Percentiles rank a stretch among this genome's conserved stretches.
phyloP scores from a whole-genome alignment of 495 filamentous ascomycete genomes.

The Hypoxylon fragiforme region DNA sequence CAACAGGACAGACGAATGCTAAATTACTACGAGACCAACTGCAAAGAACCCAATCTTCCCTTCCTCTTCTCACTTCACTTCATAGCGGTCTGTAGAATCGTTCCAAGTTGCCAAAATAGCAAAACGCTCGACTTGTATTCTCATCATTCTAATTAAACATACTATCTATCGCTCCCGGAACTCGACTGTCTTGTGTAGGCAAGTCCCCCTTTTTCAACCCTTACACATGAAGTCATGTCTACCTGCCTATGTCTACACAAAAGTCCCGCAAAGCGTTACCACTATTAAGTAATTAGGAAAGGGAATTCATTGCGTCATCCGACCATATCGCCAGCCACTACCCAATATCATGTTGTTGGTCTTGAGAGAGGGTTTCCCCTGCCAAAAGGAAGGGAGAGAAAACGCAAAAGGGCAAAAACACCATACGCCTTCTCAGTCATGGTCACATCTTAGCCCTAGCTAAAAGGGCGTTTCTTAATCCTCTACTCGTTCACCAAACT shows the following conservation, averaged over 20 bases:
- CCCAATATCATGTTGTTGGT: slow-evolving; percentile 1
- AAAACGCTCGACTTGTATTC: slow-evolving; percentile 7
- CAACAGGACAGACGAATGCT: slow-evolving; percentile 20
- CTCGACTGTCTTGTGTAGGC: neutral
- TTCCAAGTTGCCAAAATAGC: no score
- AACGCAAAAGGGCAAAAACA: slow-evolving; percentile 12
- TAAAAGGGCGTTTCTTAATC: no score
- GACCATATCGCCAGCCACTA: neutral
- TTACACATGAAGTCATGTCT: neutral
- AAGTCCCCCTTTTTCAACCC: neutral
- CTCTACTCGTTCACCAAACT: slow-evolving; percentile 51
- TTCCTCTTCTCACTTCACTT: slow-evolving; percentile 34
- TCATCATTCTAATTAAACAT: slow-evolving; percentile 3
- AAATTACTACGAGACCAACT: slow-evolving; percentile 33
- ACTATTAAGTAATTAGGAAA: no score
- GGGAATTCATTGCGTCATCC: neutral
- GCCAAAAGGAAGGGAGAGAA: no score
- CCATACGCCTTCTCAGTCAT: slow-evolving; percentile 13
- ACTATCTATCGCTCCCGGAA: neutral
- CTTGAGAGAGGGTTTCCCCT: slow-evolving; percentile 1
- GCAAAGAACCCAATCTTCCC: slow-evolving; percentile 27
- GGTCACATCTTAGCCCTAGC: slow-evolving; percentile 18
- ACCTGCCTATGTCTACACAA: neutral
- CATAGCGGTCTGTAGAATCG: slow-evolving; percentile 3
- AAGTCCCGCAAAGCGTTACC: no score